Conservation (phyloP, 2,329 filamentous ascomycete genomes). For the Arthrobotrys sinensis region DNA sequence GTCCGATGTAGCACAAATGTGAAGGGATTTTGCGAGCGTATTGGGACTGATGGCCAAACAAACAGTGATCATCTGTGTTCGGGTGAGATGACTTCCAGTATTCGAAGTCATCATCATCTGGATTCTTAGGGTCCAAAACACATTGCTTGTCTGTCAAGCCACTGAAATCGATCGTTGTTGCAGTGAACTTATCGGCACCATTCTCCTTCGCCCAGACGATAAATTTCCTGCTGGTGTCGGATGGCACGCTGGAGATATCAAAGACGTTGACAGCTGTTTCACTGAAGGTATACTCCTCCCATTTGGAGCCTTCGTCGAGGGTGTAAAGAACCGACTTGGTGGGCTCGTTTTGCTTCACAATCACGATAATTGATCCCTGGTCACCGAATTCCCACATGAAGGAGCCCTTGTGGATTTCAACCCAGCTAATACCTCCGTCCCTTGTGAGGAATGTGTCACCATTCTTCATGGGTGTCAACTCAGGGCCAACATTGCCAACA, state of each 20-base stretch:
- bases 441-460: constrained; percentile 91
- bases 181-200: constrained; percentile 74
- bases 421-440: constrained; percentile 93
- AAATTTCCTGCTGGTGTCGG: constrained; percentile 91
- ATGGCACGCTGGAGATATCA: constrained; percentile 89
- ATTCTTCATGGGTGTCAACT: constrained; percentile 77
- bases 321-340: constrained; percentile 82
- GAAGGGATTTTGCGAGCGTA: constrained; percentile 92
- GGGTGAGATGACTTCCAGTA: constrained; percentile 92
- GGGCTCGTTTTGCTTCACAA: constrained; percentile 80
- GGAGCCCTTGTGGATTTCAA: constrained; percentile 84
- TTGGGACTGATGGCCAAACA: constrained; percentile 91
- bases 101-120: constrained; percentile 79
- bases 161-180: constrained; percentile 90
- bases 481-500: constrained; percentile 88
- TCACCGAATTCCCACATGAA: constrained; percentile 98
- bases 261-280: constrained; percentile 78
- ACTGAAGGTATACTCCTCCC: constrained; percentile 81
- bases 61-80: constrained; percentile 80
- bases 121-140: constrained; percentile 72
- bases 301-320: constrained; percentile 83
- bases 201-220: constrained; percentile 83
- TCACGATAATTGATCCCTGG: constrained; percentile 90
- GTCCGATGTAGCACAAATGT: constrained; percentile 84
- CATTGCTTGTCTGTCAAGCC: constrained; percentile 83